Conservation (phyloP, 306 rosid genomes). For the Luffa aegyptiaca region DNA sequence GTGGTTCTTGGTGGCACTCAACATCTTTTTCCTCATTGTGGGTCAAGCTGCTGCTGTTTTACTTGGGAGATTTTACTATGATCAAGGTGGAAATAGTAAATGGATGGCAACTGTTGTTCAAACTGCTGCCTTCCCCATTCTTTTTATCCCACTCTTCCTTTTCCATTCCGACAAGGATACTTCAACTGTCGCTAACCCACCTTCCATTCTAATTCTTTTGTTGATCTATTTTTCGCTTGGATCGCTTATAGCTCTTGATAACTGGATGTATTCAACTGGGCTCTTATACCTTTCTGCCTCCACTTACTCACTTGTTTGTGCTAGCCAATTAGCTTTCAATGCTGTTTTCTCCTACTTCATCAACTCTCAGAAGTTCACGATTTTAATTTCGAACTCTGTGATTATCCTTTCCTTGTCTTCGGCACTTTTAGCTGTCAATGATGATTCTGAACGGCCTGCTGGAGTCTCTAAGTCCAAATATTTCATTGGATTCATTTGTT, state of each 20-base stretch:
- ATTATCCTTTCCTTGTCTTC: conserved; percentile 58
- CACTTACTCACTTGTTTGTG: conserved; percentile 75
- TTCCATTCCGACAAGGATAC: conserved; percentile 32
- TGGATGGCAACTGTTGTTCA: conserved; percentile 96
- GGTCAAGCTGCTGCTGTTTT: conserved; percentile 83
- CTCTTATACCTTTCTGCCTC: conserved; percentile 86
- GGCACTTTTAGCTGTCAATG: conserved; percentile 67
- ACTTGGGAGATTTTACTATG: conserved; percentile 83
- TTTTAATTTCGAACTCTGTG: conserved; percentile 55
- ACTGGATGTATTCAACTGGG: conserved; percentile 70
- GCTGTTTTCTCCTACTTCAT: conserved; percentile 75
- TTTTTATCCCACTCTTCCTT: conserved; percentile 43
- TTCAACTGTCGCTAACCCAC: conserved; percentile 19
- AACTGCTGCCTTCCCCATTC: conserved; percentile 70
- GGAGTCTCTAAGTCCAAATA: conserved; percentile 36
- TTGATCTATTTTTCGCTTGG: conserved; percentile 55
- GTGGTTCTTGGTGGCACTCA: conserved; percentile 72
- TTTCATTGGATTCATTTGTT: conserved; percentile 52
- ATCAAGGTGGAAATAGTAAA: conserved; percentile 79
- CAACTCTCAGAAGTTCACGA: conserved; percentile 79
- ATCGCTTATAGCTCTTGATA: conserved; percentile 53
- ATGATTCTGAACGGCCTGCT: conserved; percentile 38
- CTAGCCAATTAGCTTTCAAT: conserved; percentile 81
- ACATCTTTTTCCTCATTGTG: conserved; percentile 46
- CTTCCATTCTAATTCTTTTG: conserved; percentile 29